Evolutionary conservation across 2,329 filamentous ascomycete species (phyloP).

Genomic region (Trematosphaeria pertusa): DNA sequence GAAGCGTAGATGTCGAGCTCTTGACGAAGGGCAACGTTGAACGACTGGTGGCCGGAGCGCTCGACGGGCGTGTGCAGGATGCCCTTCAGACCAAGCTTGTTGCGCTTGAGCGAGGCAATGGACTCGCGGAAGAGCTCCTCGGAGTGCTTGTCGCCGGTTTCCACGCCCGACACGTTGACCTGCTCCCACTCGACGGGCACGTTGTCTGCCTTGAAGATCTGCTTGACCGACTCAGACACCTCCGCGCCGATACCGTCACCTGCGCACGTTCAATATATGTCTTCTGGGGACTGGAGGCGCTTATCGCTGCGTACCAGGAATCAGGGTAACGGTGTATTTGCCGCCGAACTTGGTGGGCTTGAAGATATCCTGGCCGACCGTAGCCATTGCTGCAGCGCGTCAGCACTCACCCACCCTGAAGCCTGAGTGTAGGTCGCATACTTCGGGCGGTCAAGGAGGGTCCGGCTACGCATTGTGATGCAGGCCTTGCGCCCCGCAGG

Average conservation of each 20-base stretch:
- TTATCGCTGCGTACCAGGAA: slow-evolving; percentile 72
- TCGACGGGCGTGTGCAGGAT: slow-evolving; percentile 98
- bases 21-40: slow-evolving; percentile 99
- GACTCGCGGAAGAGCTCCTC: slow-evolving; percentile 96
- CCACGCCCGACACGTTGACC: slow-evolving; percentile 91
- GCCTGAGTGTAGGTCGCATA: slow-evolving; percentile 46
- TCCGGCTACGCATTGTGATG: slow-evolving; percentile 55
- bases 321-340: slow-evolving; percentile 98
- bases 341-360: slow-evolving; percentile 98
- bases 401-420: slow-evolving; percentile 14
- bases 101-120: slow-evolving; percentile 92
- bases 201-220: slow-evolving; percentile 99
- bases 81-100: slow-evolving; percentile 98
- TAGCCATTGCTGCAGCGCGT: slow-evolving; percentile 54
- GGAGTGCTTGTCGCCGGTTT: slow-evolving; percentile 82
- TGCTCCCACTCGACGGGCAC: slow-evolving; percentile 99
- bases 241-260: slow-evolving; percentile 97
- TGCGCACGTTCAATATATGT: slow-evolving; percentile 43
- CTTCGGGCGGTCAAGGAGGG: slow-evolving; percentile 62
- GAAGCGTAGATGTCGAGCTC: slow-evolving; percentile 99
- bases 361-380: slow-evolving; percentile 93
- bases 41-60: slow-evolving; percentile 96
- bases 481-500: slow-evolving; percentile 61
- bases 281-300: slow-evolving; percentile 15
- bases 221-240: slow-evolving; percentile 97